Percentiles rank a stretch among this genome's conserved stretches.
Evolutionary conservation across 345 rosid species (phyloP).

Genomic region (Orychophragmus violaceus): DNA sequence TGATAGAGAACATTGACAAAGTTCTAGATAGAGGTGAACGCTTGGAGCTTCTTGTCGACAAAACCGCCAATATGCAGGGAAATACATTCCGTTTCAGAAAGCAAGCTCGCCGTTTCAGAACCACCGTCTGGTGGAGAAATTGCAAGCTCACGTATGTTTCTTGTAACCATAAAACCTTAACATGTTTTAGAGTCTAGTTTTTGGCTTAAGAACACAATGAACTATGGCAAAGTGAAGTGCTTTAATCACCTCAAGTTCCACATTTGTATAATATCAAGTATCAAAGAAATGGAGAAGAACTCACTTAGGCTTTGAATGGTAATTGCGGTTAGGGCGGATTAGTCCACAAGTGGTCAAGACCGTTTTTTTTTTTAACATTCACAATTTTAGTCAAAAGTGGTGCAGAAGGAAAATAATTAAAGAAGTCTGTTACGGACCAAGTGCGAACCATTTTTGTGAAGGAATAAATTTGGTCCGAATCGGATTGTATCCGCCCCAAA

Average conservation of each 20-base stretch:
- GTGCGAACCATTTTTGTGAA: no score
- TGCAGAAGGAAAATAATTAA: no score
- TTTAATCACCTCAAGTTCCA: neutral
- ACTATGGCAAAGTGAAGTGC: neutral
- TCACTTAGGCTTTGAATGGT: no score
- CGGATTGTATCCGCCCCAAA: no score
- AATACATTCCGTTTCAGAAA: conserved; percentile 88
- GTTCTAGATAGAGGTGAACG: conserved; percentile 92
- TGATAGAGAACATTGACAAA: conserved; percentile 95
- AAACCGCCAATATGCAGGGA: conserved; percentile 90
- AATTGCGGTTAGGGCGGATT: no score
- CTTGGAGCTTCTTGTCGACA: conserved; percentile 87
- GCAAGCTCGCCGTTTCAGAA: conserved; percentile 81
- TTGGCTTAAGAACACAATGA: neutral
- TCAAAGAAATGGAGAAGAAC: neutral
- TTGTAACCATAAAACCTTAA: neutral
- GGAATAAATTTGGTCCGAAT: no score
- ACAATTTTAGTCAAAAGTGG: no score
- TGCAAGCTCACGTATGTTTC: conserved; percentile 69
- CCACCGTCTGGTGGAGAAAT: conserved; percentile 92
- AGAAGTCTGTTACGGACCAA: no score
- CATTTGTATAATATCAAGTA: neutral
- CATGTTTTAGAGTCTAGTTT: neutral
- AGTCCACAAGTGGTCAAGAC: no score
- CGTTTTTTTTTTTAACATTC: no score